Conservation (phyloP, 139 green algal species). For the Pleodorina starrii region DNA sequence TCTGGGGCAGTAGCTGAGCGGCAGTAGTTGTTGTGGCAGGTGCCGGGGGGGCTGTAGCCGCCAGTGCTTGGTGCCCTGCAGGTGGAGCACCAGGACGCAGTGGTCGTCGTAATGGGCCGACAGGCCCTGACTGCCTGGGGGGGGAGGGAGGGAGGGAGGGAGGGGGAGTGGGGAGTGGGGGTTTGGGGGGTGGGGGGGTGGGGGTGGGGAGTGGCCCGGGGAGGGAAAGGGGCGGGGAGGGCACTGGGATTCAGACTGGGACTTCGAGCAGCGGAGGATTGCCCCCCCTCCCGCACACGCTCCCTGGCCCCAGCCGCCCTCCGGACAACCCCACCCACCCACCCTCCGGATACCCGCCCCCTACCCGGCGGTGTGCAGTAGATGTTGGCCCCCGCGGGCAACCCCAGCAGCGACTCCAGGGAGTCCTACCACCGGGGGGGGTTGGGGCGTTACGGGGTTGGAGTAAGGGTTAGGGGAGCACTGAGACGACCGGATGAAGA, state of each 20-base stretch:
- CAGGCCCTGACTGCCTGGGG: constrained; percentile 51
- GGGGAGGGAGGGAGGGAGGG: background rate
- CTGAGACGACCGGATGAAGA: no score
- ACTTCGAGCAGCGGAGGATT: no score
- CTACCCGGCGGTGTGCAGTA: constrained; percentile 63
- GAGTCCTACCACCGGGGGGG: background rate
- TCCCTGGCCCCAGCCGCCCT: no score
- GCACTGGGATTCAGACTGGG: no score
- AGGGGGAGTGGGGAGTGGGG: background rate
- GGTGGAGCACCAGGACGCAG: constrained; percentile 59
- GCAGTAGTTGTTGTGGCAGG: constrained; percentile 15
- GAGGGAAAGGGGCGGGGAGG: background rate
- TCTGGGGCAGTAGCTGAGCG: constrained; percentile 43
- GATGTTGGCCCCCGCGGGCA: constrained; percentile 58
- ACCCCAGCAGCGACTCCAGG: constrained; percentile 38
- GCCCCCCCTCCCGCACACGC: no score
- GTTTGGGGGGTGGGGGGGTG: background rate
- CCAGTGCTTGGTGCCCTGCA: constrained; percentile 58
- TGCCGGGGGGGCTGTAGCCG: constrained; percentile 41
- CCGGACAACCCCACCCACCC: no score
- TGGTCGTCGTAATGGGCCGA: constrained; percentile 66
- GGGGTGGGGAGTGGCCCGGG: background rate
- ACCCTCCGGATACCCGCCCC: no score
- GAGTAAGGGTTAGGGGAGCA: no score
- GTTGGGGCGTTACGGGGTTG: no score